Conservation (phyloP, 2,329 filamentous ascomycete species). For the Exophiala dermatitidis region DNA sequence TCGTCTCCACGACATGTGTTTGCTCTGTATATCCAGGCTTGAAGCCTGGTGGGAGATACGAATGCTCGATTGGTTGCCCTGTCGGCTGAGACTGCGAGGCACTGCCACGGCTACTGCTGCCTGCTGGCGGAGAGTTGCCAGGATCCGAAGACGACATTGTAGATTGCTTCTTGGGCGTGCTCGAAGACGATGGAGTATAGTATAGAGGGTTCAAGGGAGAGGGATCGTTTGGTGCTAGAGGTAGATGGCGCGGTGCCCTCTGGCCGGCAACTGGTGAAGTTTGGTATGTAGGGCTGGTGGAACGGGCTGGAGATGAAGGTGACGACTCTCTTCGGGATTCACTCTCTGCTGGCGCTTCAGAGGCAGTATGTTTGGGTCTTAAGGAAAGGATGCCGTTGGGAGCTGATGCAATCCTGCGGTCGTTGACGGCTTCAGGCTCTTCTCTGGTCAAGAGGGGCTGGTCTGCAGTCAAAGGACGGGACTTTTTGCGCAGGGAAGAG, state of each 20-base stretch:
- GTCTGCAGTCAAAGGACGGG: conserved; percentile 1
- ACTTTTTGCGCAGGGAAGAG: conserved; percentile 11
- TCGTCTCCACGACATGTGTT: conserved; percentile 14
- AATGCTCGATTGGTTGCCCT: conserved; percentile 2
- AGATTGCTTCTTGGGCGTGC: neutral
- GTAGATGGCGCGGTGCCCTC: conserved; percentile 16
- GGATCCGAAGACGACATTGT: conserved; percentile 1
- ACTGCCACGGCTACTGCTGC: neutral
- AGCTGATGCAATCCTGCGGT: neutral
- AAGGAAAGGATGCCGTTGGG: conserved; percentile 3
- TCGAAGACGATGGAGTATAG: conserved; percentile 11
- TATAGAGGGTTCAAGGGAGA: conserved; percentile 20
- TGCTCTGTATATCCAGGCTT: conserved; percentile 11
- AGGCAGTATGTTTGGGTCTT: conserved; percentile 5
- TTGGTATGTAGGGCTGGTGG: neutral
- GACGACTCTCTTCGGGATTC: neutral
- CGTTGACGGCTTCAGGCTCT: neutral
- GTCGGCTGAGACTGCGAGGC: neutral
- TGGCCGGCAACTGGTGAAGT: neutral
- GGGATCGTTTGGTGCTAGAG: conserved; percentile 18
- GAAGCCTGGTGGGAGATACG: conserved; percentile 18
- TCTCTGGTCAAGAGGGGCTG: conserved; percentile 3
- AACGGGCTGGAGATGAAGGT: conserved; percentile 2
- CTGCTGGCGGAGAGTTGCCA: neutral
- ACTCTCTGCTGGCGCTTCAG: neutral